phyloP scores from a whole-genome alignment of 257 asterid species.

The Solanum tacnaense region DNA sequence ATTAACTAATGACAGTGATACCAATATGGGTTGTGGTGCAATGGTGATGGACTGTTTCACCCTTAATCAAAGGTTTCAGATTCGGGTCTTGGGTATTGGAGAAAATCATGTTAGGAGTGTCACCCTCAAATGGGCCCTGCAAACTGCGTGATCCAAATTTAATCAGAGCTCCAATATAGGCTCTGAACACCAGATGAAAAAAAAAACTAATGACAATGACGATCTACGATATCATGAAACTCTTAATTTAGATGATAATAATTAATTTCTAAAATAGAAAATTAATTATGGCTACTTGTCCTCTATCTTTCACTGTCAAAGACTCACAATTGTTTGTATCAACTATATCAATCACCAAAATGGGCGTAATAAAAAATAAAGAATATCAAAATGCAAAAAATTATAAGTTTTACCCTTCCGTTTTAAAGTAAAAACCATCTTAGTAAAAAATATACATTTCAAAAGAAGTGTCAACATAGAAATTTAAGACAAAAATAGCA shows the following conservation, averaged over 20 bases:
- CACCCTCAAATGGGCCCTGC: not conserved
- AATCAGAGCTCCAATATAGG: too few relatives aligned
- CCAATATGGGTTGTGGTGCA: not conserved
- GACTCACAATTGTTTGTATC: not conserved
- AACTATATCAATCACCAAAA: not conserved
- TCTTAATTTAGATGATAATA: not conserved
- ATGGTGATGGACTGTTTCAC: not conserved
- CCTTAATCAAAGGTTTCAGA: too few relatives aligned
- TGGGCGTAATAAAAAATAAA: not conserved
- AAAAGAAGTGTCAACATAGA: not conserved
- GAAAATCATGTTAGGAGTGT: too few relatives aligned
- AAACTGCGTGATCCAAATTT: accelerated
- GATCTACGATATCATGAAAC: too few relatives aligned
- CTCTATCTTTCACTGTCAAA: not conserved
- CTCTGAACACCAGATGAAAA: accelerated
- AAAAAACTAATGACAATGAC: too few relatives aligned
- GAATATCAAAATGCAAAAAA: not conserved
- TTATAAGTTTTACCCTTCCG: not conserved
- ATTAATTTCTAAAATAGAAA: not conserved
- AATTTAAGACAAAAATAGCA: not conserved
- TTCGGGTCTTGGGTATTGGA: not conserved
- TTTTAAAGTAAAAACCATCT: too few relatives aligned
- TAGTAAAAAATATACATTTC: not conserved
- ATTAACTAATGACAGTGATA: not conserved
- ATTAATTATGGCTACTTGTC: not conserved